A percentile compares a stretch with the other conserved stretches of the same genome.
These are phyloP conservation scores for Suillus subaureus DNA, from an alignment of 768 basidiomycete genomes.

Conservation along the genomic window DNA sequence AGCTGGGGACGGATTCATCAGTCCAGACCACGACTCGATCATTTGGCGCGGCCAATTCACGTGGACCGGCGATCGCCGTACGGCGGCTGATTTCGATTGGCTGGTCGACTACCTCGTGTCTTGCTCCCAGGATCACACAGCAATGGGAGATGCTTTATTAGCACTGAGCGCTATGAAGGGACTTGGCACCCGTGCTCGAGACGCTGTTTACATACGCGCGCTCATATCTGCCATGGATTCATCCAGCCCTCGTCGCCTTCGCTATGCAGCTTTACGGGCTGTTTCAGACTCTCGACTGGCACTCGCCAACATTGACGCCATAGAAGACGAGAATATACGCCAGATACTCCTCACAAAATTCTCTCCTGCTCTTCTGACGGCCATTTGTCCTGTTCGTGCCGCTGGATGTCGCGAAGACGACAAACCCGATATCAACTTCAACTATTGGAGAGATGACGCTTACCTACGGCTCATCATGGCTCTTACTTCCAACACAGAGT, in stretches of 20 bases:
- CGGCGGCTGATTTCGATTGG: slow-evolving; percentile 4
- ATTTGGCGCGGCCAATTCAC: slow-evolving; percentile 5
- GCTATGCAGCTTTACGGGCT: slow-evolving; percentile 7
- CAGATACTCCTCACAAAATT: neutral
- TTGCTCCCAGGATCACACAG: neutral
- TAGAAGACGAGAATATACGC: neutral
- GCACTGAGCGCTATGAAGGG: slow-evolving; percentile 2
- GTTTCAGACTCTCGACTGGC: neutral
- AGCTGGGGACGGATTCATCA: neutral
- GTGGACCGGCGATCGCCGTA: neutral
- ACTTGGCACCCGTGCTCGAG: neutral
- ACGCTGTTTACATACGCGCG: neutral
- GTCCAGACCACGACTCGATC: neutral
- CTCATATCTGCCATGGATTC: slow-evolving; percentile 4
- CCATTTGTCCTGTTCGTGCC: neutral
- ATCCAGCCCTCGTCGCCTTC: neutral
- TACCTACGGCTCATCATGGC: neutral
- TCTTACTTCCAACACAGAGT: neutral
- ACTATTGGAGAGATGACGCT: neutral
- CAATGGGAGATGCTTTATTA: neutral
- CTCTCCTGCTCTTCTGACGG: neutral
- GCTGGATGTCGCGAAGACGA: too few relatives aligned
- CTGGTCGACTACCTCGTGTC: neutral
- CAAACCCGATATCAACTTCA: neutral
- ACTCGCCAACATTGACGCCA: neutral